A percentile compares a stretch with the other conserved stretches of the same genome.
Evolutionary conservation across 495 filamentous ascomycete species (phyloP).

Genomic region (Lasiosphaeria hispida): DNA sequence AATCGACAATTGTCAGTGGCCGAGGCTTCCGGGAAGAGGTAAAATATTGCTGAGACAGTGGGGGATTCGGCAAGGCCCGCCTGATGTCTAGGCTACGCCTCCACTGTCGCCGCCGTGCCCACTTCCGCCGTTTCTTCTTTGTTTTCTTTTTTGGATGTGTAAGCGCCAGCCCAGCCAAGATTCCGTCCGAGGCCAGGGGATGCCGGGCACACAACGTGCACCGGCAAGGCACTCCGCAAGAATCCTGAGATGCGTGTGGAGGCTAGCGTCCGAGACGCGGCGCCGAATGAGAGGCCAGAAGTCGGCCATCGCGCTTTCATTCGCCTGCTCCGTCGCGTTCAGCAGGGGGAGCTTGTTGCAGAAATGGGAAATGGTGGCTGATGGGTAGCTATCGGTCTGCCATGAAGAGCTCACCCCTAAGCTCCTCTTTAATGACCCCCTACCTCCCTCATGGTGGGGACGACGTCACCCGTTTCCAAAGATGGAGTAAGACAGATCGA

Average conservation of each 20-base stretch:
- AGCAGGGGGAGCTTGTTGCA: slow-evolving; percentile 22
- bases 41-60: not conserved
- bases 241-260: not conserved
- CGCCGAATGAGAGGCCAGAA: slow-evolving; percentile 25
- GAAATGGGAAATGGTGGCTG: slow-evolving; percentile 14
- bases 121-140: not conserved
- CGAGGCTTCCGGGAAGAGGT: not conserved
- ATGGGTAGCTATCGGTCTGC: not conserved
- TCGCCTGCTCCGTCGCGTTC: slow-evolving; percentile 12
- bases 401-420: not conserved
- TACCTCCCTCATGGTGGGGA: not conserved
- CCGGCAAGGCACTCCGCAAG: slow-evolving; percentile 4
- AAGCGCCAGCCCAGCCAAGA: slow-evolving; percentile 10
- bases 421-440: too few relatives aligned
- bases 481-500: slow-evolving; percentile 2
- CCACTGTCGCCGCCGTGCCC: not conserved
- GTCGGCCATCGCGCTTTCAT: slow-evolving; percentile 10
- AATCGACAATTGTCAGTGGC: not conserved
- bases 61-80: slow-evolving; percentile 10
- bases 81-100: not conserved
- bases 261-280: not conserved
- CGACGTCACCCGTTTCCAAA: slow-evolving; percentile 13
- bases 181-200: not conserved
- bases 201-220: not conserved
- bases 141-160: not conserved